Evolutionary conservation across 1,139 yeast species (phyloP).

Genomic region (Taphrina wiesneri): DNA sequence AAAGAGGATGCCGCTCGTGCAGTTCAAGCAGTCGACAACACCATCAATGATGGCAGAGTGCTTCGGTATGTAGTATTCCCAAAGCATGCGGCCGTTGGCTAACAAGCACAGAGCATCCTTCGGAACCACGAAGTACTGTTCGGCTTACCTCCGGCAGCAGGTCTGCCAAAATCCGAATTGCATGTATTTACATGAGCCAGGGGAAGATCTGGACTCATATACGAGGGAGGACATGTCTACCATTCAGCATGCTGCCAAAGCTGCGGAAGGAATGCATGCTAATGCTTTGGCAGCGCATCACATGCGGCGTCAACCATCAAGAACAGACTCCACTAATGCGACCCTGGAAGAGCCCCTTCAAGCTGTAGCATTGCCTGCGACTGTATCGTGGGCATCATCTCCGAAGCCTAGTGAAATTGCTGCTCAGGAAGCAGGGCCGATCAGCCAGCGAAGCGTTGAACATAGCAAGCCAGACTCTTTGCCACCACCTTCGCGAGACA

Average conservation of each 20-base stretch:
- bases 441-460: neutral
- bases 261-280: slow-evolving; percentile 33
- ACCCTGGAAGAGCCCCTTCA: slow-evolving; percentile 39
- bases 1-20: slow-evolving; percentile 95
- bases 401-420: slow-evolving; percentile 51
- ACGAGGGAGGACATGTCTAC: slow-evolving; percentile 90
- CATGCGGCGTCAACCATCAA: slow-evolving; percentile 37
- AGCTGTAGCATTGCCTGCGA: slow-evolving; percentile 46
- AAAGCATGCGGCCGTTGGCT: slow-evolving; percentile 43
- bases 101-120: slow-evolving; percentile 65
- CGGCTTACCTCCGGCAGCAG: slow-evolving; percentile 89
- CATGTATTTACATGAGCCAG: slow-evolving; percentile 98
- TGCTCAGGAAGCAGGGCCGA: slow-evolving; percentile 38
- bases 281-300: slow-evolving; percentile 38
- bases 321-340: slow-evolving; percentile 39
- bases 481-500: slow-evolving; percentile 5
- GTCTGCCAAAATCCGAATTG: slow-evolving; percentile 98
- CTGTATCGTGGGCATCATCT: slow-evolving; percentile 50
- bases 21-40: slow-evolving; percentile 91
- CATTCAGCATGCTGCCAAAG: slow-evolving; percentile 56
- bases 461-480: slow-evolving; percentile 20
- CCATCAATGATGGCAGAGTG: slow-evolving; percentile 82
- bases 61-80: slow-evolving; percentile 46
- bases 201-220: slow-evolving; percentile 92
- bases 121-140: slow-evolving; percentile 98